Evolutionary conservation across 495 filamentous ascomycete species (phyloP), one percentile per base, ranked within the genome.

Genomic region (Lineolata rhizophorae): DNA sequence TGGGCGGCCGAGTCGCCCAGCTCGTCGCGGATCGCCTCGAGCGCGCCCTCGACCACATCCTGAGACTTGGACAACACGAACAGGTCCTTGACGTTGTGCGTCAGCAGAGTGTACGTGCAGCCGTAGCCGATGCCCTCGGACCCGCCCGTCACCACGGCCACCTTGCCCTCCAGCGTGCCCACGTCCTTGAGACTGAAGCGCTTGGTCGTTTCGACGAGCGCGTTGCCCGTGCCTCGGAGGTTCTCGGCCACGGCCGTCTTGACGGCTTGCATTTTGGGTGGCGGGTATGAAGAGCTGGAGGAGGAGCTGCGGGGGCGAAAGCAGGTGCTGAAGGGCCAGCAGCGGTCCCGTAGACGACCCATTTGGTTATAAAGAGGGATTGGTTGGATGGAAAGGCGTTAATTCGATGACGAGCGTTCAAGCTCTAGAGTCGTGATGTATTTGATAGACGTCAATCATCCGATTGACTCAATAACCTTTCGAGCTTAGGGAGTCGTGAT

Each of bases 31-130:
- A 70, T 57, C 30, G 44, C 34, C 17, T 50, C 45, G 14, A 60
- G 62, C 2, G 68, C 67, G 16, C 52, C 47, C n/a, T 61, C 52
- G 6, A 70, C 62, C 27, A 51, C 37, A 8, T 50, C 46, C 27
- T 39, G 15, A 5, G 15, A 31, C n/a, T 41, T 6, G 18, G 52
- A 55, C 14, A 55, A 32, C 37, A 54, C 44, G 42, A 51, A 55
- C 17, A 55, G 35, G 31, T 52, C 53, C 6, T 30, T 35, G 34
- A 57, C 49, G 39, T 55, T 51, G 36, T 50, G 41, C 13, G 18
- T 30, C 18, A 55, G 44, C 14, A 57, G 45, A 1, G 50, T 57
- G 31, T 55, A 44, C 0, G 47, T 48, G 34, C 34, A 43, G 30
- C 52, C 50, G 31, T 49, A 57, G 11, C 54, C 54, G 21, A 57